phyloP scores from a whole-genome alignment of 345 rosid species.

The Eucalyptus cloeziana region DNA sequence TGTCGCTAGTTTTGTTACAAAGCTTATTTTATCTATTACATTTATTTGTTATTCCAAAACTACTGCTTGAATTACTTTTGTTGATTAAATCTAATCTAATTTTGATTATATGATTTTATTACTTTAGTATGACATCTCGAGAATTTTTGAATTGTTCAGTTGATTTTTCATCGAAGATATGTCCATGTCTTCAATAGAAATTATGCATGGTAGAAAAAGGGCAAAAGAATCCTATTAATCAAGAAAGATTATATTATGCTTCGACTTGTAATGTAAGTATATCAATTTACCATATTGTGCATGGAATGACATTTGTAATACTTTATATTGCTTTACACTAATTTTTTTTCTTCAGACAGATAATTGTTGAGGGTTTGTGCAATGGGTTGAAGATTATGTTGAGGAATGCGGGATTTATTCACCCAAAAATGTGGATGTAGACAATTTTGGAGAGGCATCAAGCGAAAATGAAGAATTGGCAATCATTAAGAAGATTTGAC shows the following conservation, averaged over 20 bases:
- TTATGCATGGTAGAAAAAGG: neutral
- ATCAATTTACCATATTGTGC: neutral
- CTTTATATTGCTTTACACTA: neutral
- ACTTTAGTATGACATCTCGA: neutral
- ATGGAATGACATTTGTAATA: neutral
- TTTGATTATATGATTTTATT: neutral
- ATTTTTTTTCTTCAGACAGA: neutral
- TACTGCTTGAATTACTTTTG: neutral
- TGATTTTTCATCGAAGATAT: neutral
- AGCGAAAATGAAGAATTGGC: neutral
- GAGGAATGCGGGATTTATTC: neutral
- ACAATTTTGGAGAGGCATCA: neutral
- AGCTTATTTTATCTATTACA: neutral
- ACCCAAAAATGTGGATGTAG: neutral
- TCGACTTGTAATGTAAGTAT: neutral
- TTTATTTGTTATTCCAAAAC: neutral
- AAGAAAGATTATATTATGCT: neutral
- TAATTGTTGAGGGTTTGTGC: neutral
- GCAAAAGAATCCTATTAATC: neutral
- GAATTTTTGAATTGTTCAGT: neutral
- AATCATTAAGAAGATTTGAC: neutral
- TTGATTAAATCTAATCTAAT: neutral
- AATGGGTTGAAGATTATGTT: neutral
- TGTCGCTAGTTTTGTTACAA: neutral
- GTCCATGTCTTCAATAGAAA: neutral